A percentile compares a stretch with the other conserved stretches of the same genome.
Evolutionary conservation across 176 grass and related monocot species (phyloP).

Genomic region (Musa itinerans): DNA sequence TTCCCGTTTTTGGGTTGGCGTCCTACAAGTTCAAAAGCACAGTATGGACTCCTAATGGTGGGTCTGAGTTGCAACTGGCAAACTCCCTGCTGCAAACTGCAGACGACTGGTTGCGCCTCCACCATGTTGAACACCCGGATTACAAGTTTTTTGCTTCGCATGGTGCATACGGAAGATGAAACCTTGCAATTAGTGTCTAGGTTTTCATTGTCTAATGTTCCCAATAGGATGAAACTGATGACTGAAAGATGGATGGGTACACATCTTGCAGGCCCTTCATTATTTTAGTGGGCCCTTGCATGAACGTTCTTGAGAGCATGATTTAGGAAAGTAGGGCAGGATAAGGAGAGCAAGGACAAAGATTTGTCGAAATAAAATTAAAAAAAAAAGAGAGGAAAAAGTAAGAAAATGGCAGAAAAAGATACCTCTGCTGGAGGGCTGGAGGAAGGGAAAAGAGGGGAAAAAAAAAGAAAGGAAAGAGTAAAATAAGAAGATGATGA

Average conservation of each 20-base stretch:
- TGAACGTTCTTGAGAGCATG: not conserved
- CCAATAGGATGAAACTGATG: not conserved
- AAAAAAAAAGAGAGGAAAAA: not conserved
- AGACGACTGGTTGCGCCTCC: slow-evolving; percentile 43
- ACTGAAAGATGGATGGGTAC: not conserved
- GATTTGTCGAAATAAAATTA: too few species aligned
- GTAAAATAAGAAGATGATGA: not conserved
- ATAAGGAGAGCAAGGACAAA: not conserved
- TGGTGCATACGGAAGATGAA: slow-evolving; percentile 19
- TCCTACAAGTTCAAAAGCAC: slow-evolving; percentile 45
- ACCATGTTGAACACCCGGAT: slow-evolving; percentile 37
- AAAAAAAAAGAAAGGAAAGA: not conserved
- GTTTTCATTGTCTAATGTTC: not conserved
- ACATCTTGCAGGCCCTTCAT: not conserved
- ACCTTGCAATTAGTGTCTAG: not conserved
- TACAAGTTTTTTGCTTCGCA: slow-evolving; percentile 49
- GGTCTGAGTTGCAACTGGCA: slow-evolving; percentile 20
- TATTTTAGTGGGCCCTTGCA: not conserved
- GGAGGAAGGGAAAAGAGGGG: not conserved
- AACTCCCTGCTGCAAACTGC: slow-evolving; percentile 40
- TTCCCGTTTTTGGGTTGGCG: slow-evolving; percentile 42
- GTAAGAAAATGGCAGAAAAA: not conserved
- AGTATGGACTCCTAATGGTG: slow-evolving; percentile 37
- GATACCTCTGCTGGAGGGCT: not conserved
- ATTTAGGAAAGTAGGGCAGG: not conserved